Percentiles rank a stretch among this genome's conserved stretches.
phyloP scores from a whole-genome alignment of 164 flowering plant genomes.

The Protea cynaroides region DNA sequence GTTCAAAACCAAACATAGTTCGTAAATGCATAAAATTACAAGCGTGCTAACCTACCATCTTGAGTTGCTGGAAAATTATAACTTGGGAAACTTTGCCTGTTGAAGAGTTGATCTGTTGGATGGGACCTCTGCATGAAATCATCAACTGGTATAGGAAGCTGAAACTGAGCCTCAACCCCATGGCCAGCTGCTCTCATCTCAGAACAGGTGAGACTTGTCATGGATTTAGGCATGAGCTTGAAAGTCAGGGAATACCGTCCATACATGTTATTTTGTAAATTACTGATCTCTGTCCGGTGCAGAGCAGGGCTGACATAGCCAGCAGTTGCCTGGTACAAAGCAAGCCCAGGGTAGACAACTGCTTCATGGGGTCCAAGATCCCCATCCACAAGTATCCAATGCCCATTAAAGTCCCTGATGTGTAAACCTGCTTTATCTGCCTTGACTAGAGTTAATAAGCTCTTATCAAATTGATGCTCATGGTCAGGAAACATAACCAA shows the following conservation, averaged over 20 bases:
- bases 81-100: constrained; percentile 47
- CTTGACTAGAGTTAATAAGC: constrained; percentile 68
- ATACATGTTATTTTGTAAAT: constrained; percentile 52
- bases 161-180: constrained; percentile 93
- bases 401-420: constrained; percentile 72
- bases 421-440: constrained; percentile 84
- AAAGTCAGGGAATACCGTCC: constrained; percentile 88
- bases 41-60: constrained; percentile 53
- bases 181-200: constrained; percentile 98
- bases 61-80: constrained; percentile 49
- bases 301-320: constrained; percentile 81
- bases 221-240: constrained; percentile 91
- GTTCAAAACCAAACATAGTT: not conserved
- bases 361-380: constrained; percentile 95
- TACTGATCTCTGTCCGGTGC: constrained; percentile 52
- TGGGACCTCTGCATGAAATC: constrained; percentile 96
- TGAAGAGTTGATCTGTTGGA: constrained; percentile 62
- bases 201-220: constrained; percentile 83
- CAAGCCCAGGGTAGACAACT: constrained; percentile 87
- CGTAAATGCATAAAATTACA: not conserved
- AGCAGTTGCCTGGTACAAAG: constrained; percentile 92
- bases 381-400: constrained; percentile 80
- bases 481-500: constrained; percentile 70
- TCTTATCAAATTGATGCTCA: constrained; percentile 75
- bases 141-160: constrained; percentile 88